phyloP scores from a whole-genome alignment of 2,329 filamentous ascomycete species.

The Neofusicoccum kwambonambiense region DNA sequence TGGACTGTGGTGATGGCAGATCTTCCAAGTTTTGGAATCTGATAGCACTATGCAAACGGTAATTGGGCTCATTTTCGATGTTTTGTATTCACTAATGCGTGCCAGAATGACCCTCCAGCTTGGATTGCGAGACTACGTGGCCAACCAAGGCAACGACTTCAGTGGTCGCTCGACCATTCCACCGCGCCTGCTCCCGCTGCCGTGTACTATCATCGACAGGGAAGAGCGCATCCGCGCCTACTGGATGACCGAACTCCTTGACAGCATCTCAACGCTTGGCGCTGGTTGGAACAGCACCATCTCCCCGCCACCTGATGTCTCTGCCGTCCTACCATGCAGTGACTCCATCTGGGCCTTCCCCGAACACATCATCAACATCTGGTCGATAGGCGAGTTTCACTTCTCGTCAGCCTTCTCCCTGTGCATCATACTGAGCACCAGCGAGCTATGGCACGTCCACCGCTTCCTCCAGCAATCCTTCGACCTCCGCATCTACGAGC shows the following conservation, averaged over 20 bases:
- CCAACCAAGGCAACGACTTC: slow-evolving; percentile 29
- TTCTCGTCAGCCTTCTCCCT: slow-evolving; percentile 27
- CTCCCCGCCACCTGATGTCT: slow-evolving; percentile 19
- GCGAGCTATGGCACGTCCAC: slow-evolving; percentile 29
- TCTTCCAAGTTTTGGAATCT: slow-evolving; percentile 35
- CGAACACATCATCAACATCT: slow-evolving; percentile 24
- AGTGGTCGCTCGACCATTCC: slow-evolving; percentile 28
- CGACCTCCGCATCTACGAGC: slow-evolving; percentile 24
- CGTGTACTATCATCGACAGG: slow-evolving; percentile 31
- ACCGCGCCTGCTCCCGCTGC: slow-evolving; percentile 27
- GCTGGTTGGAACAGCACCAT: slow-evolving; percentile 29
- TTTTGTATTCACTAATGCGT: neutral
- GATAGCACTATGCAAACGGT: slow-evolving; percentile 34
- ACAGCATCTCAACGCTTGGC: slow-evolving; percentile 34
- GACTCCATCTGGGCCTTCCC: slow-evolving; percentile 29
- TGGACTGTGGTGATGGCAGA: slow-evolving; percentile 31
- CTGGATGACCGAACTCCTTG: slow-evolving; percentile 40
- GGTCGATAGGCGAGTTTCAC: slow-evolving; percentile 24
- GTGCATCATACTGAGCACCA: slow-evolving; percentile 28
- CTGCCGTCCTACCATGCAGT: slow-evolving; percentile 27
- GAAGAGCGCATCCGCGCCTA: slow-evolving; percentile 38
- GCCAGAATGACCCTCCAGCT: slow-evolving; percentile 31
- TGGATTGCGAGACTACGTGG: slow-evolving; percentile 30
- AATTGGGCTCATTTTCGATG: neutral
- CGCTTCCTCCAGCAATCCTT: slow-evolving; percentile 28